Evolutionary conservation across 2,329 filamentous ascomycete species (phyloP).

Genomic region (Daldinia sp.): DNA sequence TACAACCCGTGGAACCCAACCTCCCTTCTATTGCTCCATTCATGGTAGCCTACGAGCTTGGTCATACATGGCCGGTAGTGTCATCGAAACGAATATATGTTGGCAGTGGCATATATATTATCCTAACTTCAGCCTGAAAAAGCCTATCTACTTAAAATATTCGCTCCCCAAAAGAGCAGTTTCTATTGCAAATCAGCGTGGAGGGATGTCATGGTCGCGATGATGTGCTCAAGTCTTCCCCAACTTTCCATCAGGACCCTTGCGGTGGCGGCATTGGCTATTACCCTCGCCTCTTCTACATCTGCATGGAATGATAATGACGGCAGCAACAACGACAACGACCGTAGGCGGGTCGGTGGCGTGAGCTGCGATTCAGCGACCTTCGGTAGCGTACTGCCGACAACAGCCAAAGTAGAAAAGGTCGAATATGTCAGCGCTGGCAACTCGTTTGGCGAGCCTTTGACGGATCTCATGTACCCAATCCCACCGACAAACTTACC

Average conservation of each 20-base stretch:
- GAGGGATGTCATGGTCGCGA: conserved; percentile 22
- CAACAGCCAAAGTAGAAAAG: conserved; percentile 42
- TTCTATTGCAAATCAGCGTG: conserved; percentile 18
- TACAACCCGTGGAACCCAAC: conserved; percentile 28
- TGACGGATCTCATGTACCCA: conserved; percentile 47
- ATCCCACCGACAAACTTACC: conserved; percentile 50
- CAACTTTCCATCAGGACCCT: conserved; percentile 20
- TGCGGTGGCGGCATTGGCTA: conserved; percentile 13
- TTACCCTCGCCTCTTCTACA: conserved; percentile 11
- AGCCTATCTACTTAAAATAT: not conserved
- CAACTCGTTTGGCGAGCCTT: conserved; percentile 50
- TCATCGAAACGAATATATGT: conserved; percentile 9
- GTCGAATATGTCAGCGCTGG: conserved; percentile 44
- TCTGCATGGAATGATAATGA: conserved; percentile 5
- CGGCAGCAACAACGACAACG: conserved; percentile 10
- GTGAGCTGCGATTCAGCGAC: conserved; percentile 29
- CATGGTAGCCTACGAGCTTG: conserved; percentile 8
- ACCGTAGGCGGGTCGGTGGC: conserved; percentile 19
- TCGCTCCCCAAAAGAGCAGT: conserved; percentile 26
- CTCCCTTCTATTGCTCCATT: conserved; percentile 2
- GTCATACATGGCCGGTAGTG: conserved; percentile 14
- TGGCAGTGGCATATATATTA: conserved; percentile 24
- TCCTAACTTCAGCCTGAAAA: conserved; percentile 33
- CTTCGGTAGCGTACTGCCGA: conserved; percentile 40
- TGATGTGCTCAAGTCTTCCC: conserved; percentile 30